Conservation (phyloP, 1,139 yeast species). For the Hanseniaspora sp. region DNA sequence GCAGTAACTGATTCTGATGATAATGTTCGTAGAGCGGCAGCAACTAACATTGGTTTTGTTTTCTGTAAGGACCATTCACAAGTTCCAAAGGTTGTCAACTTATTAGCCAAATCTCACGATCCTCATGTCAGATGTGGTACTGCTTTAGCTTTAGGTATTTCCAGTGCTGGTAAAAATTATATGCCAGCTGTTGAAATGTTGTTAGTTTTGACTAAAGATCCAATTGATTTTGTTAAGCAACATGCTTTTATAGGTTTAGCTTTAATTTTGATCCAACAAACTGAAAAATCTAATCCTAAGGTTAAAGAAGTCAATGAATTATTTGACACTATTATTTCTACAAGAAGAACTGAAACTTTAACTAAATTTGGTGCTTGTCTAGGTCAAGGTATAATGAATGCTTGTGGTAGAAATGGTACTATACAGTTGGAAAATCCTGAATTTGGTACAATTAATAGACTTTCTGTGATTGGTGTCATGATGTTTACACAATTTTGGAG, state of each 20-base stretch:
- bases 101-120: slow-evolving; percentile 86
- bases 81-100: slow-evolving; percentile 88
- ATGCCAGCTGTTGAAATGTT: slow-evolving; percentile 83
- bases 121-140: slow-evolving; percentile 98
- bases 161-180: slow-evolving; percentile 91
- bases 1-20: slow-evolving; percentile 97
- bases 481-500: slow-evolving; percentile 93
- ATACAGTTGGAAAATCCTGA: slow-evolving; percentile 82
- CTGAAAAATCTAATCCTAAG: slow-evolving; percentile 71
- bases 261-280: slow-evolving; percentile 88
- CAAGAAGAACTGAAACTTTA: slow-evolving; percentile 90
- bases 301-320: slow-evolving; percentile 66
- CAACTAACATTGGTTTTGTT: slow-evolving; percentile 85
- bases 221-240: slow-evolving; percentile 95
- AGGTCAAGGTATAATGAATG: slow-evolving; percentile 96
- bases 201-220: slow-evolving; percentile 85
- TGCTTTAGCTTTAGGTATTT: slow-evolving; percentile 90
- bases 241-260: slow-evolving; percentile 91
- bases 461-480: slow-evolving; percentile 84
- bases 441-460: slow-evolving; percentile 79
- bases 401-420: slow-evolving; percentile 97
- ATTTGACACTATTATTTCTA: slow-evolving; percentile 63
- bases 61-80: slow-evolving; percentile 83
- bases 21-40: slow-evolving; percentile 94
- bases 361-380: slow-evolving; percentile 96